Conservation (phyloP, 352 stramenopile genomes). For the Pythium brachiatum region DNA sequence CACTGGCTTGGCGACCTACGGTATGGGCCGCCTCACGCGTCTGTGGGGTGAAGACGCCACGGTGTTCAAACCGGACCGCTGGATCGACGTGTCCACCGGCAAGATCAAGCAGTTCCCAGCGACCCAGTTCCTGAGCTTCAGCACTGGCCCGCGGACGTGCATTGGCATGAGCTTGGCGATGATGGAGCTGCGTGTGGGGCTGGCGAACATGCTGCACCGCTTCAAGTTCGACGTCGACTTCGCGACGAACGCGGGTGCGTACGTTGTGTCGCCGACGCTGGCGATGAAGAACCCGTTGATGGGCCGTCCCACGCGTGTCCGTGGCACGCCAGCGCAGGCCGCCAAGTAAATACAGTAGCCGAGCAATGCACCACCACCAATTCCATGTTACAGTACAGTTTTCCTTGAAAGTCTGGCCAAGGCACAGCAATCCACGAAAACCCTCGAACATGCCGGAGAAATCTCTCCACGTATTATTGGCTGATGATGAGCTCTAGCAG, state of each 20-base stretch:
- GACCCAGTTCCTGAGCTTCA: constrained; percentile 40
- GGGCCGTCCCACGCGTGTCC: background rate
- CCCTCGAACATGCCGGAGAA: too few species aligned
- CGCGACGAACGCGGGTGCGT: constrained; percentile 13
- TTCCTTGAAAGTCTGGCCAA: too few species aligned
- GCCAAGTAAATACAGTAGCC: background rate
- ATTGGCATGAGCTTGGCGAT: constrained; percentile 45
- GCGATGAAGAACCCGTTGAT: constrained; percentile 16
- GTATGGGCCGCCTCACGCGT: constrained; percentile 28
- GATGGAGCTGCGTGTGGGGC: constrained; percentile 31
- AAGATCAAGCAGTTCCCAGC: constrained; percentile 9
- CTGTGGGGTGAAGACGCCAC: constrained; percentile 53
- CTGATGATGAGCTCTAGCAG: too few species aligned
- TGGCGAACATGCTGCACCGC: constrained; percentile 14
- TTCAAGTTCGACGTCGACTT: constrained; percentile 17
- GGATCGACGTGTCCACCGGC: constrained; percentile 27
- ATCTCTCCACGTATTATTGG: too few species aligned
- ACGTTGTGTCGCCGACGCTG: constrained; percentile 10
- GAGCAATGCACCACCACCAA: too few species aligned
- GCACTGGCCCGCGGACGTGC: constrained; percentile 39
- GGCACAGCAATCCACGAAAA: too few species aligned
- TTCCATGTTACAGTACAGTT: too few species aligned
- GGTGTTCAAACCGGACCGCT: constrained; percentile 61
- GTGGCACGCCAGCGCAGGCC: too few species aligned
- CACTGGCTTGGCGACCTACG: constrained; percentile 32